Conservation (phyloP, 1,284 basidiomycete genomes). For the Pseudomicrostroma phylloplanum region DNA sequence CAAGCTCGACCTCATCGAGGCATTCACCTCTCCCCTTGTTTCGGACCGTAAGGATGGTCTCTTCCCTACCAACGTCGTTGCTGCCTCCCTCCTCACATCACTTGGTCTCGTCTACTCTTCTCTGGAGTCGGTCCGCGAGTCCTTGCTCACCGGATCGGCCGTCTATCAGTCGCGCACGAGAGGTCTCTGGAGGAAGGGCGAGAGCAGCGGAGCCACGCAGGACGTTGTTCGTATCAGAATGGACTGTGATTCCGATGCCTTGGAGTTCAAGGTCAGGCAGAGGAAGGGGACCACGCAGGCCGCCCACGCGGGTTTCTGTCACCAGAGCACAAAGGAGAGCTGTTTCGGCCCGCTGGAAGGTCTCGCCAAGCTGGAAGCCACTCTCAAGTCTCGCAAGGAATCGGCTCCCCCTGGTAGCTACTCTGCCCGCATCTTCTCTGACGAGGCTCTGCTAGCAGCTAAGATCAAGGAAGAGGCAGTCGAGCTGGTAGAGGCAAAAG, state of each 20-base stretch:
- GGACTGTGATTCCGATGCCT: conserved; percentile 88
- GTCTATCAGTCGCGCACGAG: conserved; percentile 89
- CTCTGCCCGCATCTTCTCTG: conserved; percentile 79
- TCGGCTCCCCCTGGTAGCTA: conserved; percentile 85
- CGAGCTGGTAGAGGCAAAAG: conserved; percentile 80
- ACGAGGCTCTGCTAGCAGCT: conserved; percentile 71
- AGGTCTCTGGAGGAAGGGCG: conserved; percentile 94
- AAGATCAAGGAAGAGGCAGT: conserved; percentile 99
- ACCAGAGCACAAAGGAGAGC: conserved; percentile 61
- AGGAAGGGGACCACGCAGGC: conserved; percentile 57
- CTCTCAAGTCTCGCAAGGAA: conserved; percentile 66
- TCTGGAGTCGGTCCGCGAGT: conserved; percentile 72
- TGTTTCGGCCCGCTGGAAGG: conserved; percentile 77
- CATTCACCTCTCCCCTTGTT: conserved; percentile 58
- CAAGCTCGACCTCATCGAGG: conserved; percentile 41
- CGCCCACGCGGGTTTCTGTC: conserved; percentile 66
- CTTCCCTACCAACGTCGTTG: conserved; percentile 76
- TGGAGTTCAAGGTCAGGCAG: conserved; percentile 88
- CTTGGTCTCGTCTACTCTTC: conserved; percentile 99
- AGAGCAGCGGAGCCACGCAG: conserved; percentile 89
- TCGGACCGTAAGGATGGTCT: conserved; percentile 89
- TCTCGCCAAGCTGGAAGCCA: conserved; percentile 73
- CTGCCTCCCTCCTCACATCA: conserved; percentile 59
- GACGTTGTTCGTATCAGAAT: conserved; percentile 72
- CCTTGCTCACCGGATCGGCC: conserved; percentile 79